Base-by-base conservation (phyloP, 2,329 filamentous ascomycete species). In the Aspergillus arachidicola region DNA sequence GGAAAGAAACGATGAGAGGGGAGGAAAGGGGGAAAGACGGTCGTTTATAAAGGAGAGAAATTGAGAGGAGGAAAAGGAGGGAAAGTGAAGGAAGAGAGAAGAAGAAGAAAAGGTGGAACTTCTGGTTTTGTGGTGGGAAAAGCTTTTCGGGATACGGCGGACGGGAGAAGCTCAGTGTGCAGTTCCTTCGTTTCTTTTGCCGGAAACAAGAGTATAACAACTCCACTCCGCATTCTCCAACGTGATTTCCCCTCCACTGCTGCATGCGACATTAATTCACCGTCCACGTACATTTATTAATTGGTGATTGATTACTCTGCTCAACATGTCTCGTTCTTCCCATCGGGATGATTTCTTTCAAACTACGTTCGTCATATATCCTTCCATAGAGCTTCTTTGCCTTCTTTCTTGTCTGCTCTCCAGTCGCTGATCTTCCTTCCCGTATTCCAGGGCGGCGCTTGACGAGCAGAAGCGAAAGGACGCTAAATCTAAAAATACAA, bases 281-380 rank as follows among this genome's bases (percentile, higher is more conserved):
- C 23, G 45, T 26, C 45, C 14, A 14, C 45, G 7, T 34, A 34
- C 10, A 12, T 16, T 36, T 7, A 16, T 6, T 6, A 4, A 34
- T 12, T 12, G 32, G 32, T 34, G 32, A 34, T 34, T 34, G 32
- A 12, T 34, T 4, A 11, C 11, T 41, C 19, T n/a, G 6, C 16
- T 32, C 48, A 51, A 21, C 6, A 89, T 87, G 83, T 90, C 91
- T 77, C 85, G 87, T 66, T 91, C 91, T 32, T 85, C 86, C 57
- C 87, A 96, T 73, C 85, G 89, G 58, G 89, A 91, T 34, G 88
- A 95, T 74, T 98, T 96, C 82, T 98, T 98, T 75, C 92, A 97
- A 79, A 96, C 93, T 34, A 91, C 94, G 92, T 95, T 81, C 79
- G 89, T 76, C 65, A 38, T 55, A 55, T 59, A 38, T 53, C 51